Conservation (phyloP, 2,329 filamentous ascomycete species). For the Aciculosporium take region DNA sequence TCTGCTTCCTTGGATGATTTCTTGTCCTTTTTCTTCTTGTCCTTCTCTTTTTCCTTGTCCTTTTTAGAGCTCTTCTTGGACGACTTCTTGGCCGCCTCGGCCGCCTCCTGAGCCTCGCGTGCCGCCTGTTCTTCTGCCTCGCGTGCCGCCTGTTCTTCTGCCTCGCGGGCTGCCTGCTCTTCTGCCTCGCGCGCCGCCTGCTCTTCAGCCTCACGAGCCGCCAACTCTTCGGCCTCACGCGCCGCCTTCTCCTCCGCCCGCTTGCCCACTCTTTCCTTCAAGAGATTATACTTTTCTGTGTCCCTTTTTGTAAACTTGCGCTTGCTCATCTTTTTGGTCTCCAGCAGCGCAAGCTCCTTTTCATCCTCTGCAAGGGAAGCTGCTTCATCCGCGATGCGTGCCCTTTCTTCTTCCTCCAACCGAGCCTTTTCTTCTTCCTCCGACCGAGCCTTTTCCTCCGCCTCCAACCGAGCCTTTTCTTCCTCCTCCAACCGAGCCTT, state of each 20-base stretch:
- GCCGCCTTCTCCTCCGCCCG: conserved; percentile 20
- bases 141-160: conserved; percentile 11
- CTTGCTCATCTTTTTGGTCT: conserved; percentile 36
- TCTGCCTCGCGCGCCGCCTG: conserved; percentile 25
- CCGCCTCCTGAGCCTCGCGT: conserved; percentile 23
- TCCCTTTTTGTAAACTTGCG: conserved; percentile 30
- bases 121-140: conserved; percentile 22
- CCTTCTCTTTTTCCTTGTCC: conserved; percentile 12
- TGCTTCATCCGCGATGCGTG: conserved; percentile 12
- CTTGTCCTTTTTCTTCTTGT: conserved; percentile 13
- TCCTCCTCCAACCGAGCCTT: conserved; percentile 13
- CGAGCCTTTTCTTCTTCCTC: conserved; percentile 18
- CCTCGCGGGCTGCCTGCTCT: conserved; percentile 10
- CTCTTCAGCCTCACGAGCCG: conserved; percentile 26
- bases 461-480: conserved; percentile 13
- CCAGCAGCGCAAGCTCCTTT: conserved; percentile 25
- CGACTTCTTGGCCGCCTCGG: conserved; percentile 19
- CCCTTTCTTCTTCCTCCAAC: conserved; percentile 14
- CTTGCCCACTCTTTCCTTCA: conserved; percentile 21
- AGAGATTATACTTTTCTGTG: conserved; percentile 27
- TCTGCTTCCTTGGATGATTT: conserved; percentile 9
- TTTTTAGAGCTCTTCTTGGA: conserved; percentile 25
- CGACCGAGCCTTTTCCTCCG: conserved; percentile 18
- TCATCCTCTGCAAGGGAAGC: conserved; percentile 17
- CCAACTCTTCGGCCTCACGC: conserved; percentile 14